These are phyloP conservation scores for Metschnikowia baotianmanensis DNA, from an alignment of 805 yeast genomes.

Conservation along the genomic window DNA sequence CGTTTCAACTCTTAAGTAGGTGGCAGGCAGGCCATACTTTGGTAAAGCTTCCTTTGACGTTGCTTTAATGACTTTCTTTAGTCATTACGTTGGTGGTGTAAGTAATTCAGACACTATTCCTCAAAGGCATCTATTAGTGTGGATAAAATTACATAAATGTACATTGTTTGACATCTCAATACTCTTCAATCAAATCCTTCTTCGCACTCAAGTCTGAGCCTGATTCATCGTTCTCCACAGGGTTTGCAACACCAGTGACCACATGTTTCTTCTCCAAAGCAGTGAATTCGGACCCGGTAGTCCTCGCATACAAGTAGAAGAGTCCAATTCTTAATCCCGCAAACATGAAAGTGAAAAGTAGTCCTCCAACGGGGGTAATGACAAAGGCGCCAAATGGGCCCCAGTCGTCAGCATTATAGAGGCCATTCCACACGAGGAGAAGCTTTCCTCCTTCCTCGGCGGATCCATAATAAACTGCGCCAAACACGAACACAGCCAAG, in stretches of 20 bases:
- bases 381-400: slow-evolving; percentile 94
- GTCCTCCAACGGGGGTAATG: slow-evolving; percentile 81
- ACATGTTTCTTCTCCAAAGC: slow-evolving; percentile 40
- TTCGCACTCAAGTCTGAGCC: slow-evolving; percentile 17
- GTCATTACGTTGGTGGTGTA: too few relatives aligned
- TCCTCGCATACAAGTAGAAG: slow-evolving; percentile 30
- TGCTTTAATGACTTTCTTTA: slow-evolving; percentile 16
- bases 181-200: slow-evolving; percentile 4
- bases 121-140: too few relatives aligned
- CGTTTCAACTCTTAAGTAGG: slow-evolving; percentile 54
- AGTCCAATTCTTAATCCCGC: slow-evolving; percentile 48
- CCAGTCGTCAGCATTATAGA: slow-evolving; percentile 80
- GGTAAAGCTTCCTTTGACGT: slow-evolving; percentile 29
- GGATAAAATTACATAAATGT: neutral
- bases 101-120: too few relatives aligned
- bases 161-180: neutral
- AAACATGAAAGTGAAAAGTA: slow-evolving; percentile 53
- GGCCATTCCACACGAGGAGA: slow-evolving; percentile 73
- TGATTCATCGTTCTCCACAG: slow-evolving; percentile 18
- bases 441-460: slow-evolving; percentile 78
- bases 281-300: slow-evolving; percentile 40
- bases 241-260: slow-evolving; percentile 11
- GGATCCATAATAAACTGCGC: slow-evolving; percentile 69
- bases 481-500: slow-evolving; percentile 76
- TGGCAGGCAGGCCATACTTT: slow-evolving; percentile 45